Conservation (phyloP, 805 yeast genomes). For the Pichia ethanolica region DNA sequence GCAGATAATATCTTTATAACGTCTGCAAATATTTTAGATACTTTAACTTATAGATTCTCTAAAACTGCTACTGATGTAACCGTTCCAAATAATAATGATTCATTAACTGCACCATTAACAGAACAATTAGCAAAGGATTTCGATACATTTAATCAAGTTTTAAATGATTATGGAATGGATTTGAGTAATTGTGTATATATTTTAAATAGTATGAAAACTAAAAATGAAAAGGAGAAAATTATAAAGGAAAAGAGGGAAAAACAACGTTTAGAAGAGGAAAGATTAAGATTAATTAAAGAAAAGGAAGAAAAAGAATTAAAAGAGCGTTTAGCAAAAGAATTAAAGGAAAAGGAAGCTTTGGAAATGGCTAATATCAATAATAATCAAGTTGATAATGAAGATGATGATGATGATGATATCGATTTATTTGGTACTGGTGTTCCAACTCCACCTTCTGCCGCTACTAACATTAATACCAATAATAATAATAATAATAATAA, state of each 20-base stretch:
- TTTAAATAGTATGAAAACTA: conserved; percentile 22
- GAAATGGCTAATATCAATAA: too few species aligned
- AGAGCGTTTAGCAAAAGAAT: conserved; percentile 7
- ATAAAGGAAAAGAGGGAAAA: conserved; percentile 19
- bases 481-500: background rate
- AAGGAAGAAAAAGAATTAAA: conserved; percentile 1
- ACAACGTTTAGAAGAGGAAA: conserved; percentile 14
- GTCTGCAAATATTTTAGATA: conserved; percentile 28
- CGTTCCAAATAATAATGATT: conserved; percentile 25
- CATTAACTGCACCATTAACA: conserved; percentile 21
- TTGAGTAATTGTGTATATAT: conserved; percentile 24
- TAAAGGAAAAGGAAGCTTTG: background rate
- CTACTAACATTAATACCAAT: background rate
- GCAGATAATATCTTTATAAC: conserved; percentile 28
- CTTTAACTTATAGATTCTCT: conserved; percentile 21
- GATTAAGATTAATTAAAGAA: background rate
- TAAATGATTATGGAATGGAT: conserved; percentile 24
- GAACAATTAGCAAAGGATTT: conserved; percentile 20
- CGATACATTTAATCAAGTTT: conserved; percentile 22
- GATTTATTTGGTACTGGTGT: background rate
- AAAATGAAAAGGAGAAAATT: conserved; percentile 22
- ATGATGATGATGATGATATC: conserved; percentile 14
- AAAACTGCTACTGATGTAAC: conserved; percentile 19
- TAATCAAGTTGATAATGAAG: background rate
- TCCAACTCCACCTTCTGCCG: background rate